Conservation (phyloP, 2,329 filamentous ascomycete species). For the Epichloe glyceriae region DNA sequence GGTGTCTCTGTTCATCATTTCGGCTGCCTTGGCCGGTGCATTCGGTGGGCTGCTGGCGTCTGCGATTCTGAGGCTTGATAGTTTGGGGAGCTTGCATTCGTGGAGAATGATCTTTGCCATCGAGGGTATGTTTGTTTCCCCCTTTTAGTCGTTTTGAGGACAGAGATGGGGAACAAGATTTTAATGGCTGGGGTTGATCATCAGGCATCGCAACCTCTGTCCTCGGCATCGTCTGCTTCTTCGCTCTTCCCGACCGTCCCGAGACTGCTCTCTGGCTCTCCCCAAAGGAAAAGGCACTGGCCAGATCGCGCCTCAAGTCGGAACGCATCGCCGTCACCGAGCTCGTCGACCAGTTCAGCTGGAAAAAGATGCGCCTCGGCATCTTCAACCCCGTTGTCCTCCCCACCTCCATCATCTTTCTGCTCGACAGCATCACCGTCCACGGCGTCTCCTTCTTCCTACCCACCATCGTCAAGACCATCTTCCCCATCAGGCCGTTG, state of each 20-base stretch:
- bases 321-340: constrained; percentile 47
- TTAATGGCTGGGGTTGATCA: not conserved
- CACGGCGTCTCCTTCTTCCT: constrained; percentile 60
- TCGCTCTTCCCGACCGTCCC: constrained; percentile 53
- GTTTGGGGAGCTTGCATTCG: constrained; percentile 38
- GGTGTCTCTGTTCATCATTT: constrained; percentile 50
- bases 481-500: constrained; percentile 44
- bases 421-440: constrained; percentile 58
- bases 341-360: constrained; percentile 45
- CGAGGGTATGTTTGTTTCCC: constrained; percentile 24
- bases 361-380: constrained; percentile 43
- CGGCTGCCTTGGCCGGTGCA: constrained; percentile 51
- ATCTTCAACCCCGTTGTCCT: constrained; percentile 47
- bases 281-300: constrained; percentile 47
- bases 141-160: not conserved
- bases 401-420: constrained; percentile 42
- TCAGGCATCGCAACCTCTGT: constrained; percentile 41
- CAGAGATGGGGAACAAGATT: not conserved
- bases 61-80: constrained; percentile 45
- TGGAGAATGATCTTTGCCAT: constrained; percentile 64
- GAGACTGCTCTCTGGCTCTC: constrained; percentile 53
- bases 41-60: constrained; percentile 53
- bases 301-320: constrained; percentile 43
- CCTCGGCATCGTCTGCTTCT: constrained; percentile 42
- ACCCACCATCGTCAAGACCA: constrained; percentile 56